These are phyloP conservation scores for Starmerella bombicola DNA, from an alignment of 805 yeast species.

Conservation along the genomic window DNA sequence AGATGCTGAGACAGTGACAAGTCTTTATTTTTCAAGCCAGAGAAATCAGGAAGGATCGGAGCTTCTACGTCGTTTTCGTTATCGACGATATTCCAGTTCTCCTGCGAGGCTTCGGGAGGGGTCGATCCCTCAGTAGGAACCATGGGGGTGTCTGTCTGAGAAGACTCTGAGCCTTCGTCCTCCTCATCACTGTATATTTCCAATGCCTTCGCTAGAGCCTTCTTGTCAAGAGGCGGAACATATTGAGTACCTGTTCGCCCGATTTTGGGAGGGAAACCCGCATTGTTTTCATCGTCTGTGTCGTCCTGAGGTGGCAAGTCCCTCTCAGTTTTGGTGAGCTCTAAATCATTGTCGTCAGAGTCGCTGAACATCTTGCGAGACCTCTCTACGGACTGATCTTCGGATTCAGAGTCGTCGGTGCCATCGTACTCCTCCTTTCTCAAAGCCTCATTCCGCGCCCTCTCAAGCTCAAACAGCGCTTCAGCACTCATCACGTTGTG, in stretches of 20 bases:
- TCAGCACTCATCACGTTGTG: neutral
- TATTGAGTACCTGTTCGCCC: constrained; percentile 12
- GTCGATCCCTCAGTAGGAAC: neutral
- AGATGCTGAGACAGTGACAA: constrained; percentile 14
- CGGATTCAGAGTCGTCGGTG: constrained; percentile 6
- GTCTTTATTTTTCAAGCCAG: constrained; percentile 2
- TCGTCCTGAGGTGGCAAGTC: neutral
- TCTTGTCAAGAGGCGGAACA: constrained; percentile 4
- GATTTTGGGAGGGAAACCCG: no score
- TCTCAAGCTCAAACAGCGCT: neutral
- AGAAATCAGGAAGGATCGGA: constrained; percentile 8
- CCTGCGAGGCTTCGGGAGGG: neutral
- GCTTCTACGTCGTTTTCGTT: neutral
- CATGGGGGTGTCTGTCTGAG: neutral
- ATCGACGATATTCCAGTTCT: neutral
- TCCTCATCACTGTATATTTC: neutral
- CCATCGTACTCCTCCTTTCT: constrained; percentile 3
- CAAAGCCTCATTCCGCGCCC: constrained; percentile 10
- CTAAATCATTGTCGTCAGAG: constrained; percentile 8
- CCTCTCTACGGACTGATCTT: neutral
- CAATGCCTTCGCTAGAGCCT: constrained; percentile 6
- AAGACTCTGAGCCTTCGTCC: neutral
- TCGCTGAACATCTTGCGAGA: constrained; percentile 6
- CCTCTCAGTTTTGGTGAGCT: neutral
- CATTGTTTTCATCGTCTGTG: neutral